Percentiles rank a stretch among this genome's conserved stretches.
Evolutionary conservation across 2,329 filamentous ascomycete genomes (phyloP).

Genomic region (Monosporascus cannonballus): DNA sequence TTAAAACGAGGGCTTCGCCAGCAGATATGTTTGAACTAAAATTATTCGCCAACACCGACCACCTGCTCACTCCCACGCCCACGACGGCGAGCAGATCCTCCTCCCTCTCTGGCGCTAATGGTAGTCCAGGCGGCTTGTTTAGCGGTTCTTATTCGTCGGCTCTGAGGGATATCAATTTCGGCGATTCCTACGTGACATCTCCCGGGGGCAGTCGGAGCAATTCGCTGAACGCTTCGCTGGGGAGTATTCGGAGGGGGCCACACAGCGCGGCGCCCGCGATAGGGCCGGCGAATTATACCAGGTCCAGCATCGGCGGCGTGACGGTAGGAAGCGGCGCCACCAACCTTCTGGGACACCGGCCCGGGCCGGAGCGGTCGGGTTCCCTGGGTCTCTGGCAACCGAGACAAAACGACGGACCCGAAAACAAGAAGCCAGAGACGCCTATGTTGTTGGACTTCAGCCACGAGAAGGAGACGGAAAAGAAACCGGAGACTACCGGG

Average conservation of each 20-base stretch:
- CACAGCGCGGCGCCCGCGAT: slow-evolving; percentile 10
- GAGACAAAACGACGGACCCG: slow-evolving; percentile 20
- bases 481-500: slow-evolving; percentile 1
- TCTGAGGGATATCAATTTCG: slow-evolving; percentile 20
- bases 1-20: slow-evolving; percentile 32
- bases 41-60: slow-evolving; percentile 68
- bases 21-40: slow-evolving; percentile 67
- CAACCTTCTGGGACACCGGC: slow-evolving; percentile 14
- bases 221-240: slow-evolving; percentile 37
- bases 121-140: slow-evolving; percentile 31
- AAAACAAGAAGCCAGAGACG: slow-evolving; percentile 17
- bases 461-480: slow-evolving; percentile 23
- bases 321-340: slow-evolving; percentile 30
- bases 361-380: slow-evolving; percentile 30
- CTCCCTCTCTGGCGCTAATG: slow-evolving; percentile 26
- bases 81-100: slow-evolving; percentile 24
- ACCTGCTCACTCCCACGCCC: slow-evolving; percentile 45
- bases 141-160: slow-evolving; percentile 30
- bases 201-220: slow-evolving; percentile 36
- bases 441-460: slow-evolving; percentile 48
- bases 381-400: slow-evolving; percentile 45
- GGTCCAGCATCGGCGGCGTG: slow-evolving; percentile 28
- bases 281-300: slow-evolving; percentile 17
- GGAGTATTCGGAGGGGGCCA: slow-evolving; percentile 27
- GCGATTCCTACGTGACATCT: slow-evolving; percentile 32